Percentiles rank a stretch among this genome's conserved stretches.
Evolutionary conservation across 225 moss, liverwort and hornwort genomes (phyloP).

Genomic region (Physcomitrium patens): DNA sequence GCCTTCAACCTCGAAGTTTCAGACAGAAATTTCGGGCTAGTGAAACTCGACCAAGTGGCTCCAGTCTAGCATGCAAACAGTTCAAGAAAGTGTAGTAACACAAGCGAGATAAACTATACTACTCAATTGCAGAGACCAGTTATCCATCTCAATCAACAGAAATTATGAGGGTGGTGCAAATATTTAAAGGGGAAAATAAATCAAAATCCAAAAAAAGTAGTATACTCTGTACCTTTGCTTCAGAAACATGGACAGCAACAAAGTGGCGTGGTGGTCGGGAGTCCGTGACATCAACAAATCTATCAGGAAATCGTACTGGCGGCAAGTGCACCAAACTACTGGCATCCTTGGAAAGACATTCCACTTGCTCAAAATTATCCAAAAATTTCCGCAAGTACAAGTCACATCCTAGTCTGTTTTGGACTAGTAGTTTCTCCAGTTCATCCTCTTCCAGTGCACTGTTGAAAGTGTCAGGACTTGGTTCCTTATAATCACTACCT

Average conservation of each 20-base stretch:
- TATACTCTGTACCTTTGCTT: slow-evolving; percentile 65
- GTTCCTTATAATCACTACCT: slow-evolving; percentile 72
- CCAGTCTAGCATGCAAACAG: neutral
- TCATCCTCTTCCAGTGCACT: slow-evolving; percentile 85
- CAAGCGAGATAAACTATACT: neutral
- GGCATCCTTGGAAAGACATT: slow-evolving; percentile 55
- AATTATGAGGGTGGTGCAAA: neutral
- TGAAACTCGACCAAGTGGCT: neutral
- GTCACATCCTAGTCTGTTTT: slow-evolving; percentile 78
- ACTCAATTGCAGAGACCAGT: neutral
- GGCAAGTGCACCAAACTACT: slow-evolving; percentile 74
- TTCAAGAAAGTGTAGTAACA: neutral
- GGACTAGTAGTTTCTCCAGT: slow-evolving; percentile 73
- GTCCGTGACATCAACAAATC: slow-evolving; percentile 77
- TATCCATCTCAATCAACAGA: slow-evolving; percentile 5
- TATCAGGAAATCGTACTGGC: slow-evolving; percentile 90
- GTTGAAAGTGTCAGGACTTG: slow-evolving; percentile 47
- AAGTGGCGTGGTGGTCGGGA: slow-evolving; percentile 72
- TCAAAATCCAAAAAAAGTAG: neutral
- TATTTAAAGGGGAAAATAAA: slow-evolving; percentile 3
- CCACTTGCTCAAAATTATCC: slow-evolving; percentile 82
- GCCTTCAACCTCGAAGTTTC: neutral
- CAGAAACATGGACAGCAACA: slow-evolving; percentile 86
- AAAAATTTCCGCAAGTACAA: slow-evolving; percentile 83
- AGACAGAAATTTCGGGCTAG: neutral